phyloP scores from a whole-genome alignment of 306 rosid species.

The Coriaria nepalensis region DNA sequence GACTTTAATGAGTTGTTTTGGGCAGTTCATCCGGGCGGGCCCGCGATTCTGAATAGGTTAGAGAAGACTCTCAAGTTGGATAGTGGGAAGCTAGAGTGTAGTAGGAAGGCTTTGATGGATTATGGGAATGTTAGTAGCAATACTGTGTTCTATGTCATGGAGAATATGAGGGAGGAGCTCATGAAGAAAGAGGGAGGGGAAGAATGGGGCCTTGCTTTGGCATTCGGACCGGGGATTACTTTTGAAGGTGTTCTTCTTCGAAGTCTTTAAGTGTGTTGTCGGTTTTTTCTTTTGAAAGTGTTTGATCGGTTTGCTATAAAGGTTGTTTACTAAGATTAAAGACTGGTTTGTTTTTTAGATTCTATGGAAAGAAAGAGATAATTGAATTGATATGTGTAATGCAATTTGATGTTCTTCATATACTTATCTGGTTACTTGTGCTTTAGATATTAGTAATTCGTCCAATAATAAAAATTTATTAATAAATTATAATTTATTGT shows the following conservation, averaged over 20 bases:
- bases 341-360: too few species aligned
- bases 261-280: slow-evolving; percentile 27
- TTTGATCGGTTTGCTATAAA: too few species aligned
- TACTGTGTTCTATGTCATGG: slow-evolving; percentile 84
- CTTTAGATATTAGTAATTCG: too few species aligned
- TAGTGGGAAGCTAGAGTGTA: slow-evolving; percentile 55
- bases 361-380: too few species aligned
- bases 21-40: slow-evolving; percentile 97
- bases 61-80: slow-evolving; percentile 41
- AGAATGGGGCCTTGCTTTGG: slow-evolving; percentile 93
- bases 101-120: slow-evolving; percentile 71
- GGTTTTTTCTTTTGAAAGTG: too few species aligned
- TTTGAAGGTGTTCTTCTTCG: slow-evolving; percentile 94
- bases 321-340: too few species aligned
- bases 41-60: slow-evolving; percentile 70
- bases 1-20: slow-evolving; percentile 72
- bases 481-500: too few species aligned
- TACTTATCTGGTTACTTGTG: too few species aligned
- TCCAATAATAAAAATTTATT: too few species aligned
- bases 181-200: slow-evolving; percentile 30
- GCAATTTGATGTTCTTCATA: too few species aligned
- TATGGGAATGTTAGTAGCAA: slow-evolving; percentile 91
- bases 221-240: slow-evolving; percentile 95
- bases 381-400: too few species aligned
- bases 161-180: slow-evolving; percentile 63